Evolutionary conservation across 2,329 filamentous ascomycete genomes (phyloP).

Genomic region (Metarhizium robertsii): DNA sequence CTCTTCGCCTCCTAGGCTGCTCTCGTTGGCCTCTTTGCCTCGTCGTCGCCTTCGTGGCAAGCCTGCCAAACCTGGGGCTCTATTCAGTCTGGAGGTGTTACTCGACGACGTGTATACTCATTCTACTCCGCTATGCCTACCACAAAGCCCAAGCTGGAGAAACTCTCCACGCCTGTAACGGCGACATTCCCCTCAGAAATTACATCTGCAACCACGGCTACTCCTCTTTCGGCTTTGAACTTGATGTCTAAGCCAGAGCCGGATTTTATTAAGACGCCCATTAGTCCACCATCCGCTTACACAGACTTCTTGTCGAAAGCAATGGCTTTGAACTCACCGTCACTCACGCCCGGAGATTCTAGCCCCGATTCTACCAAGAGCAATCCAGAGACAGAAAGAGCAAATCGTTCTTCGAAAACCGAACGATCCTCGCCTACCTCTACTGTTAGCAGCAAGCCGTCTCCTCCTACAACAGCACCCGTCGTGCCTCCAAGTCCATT

Average conservation of each 20-base stretch:
- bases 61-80: background rate
- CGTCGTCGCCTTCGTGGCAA: background rate
- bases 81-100: background rate
- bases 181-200: constrained; percentile 53
- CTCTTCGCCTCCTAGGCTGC: background rate
- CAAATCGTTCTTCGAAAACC: constrained; percentile 48
- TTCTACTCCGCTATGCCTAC: constrained; percentile 35
- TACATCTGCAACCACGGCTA: constrained; percentile 56
- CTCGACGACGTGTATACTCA: background rate
- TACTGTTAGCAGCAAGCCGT: constrained; percentile 22
- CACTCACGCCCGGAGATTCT: constrained; percentile 40
- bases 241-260: constrained; percentile 31
- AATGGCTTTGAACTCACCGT: constrained; percentile 65
- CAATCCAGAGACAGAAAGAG: constrained; percentile 45
- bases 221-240: constrained; percentile 48
- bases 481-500: constrained; percentile 39
- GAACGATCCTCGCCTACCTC: constrained; percentile 38
- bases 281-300: constrained; percentile 84
- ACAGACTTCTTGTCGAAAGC: constrained; percentile 79
- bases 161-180: constrained; percentile 53
- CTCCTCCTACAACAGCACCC: constrained; percentile 27
- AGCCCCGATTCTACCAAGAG: constrained; percentile 42
- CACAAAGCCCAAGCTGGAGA: constrained; percentile 49
- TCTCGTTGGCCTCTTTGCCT: background rate
- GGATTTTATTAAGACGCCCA: constrained; percentile 72